Evolutionary conservation across 2,329 filamentous ascomycete species (phyloP).

Genomic region (Tolypocladium ophioglossoides): DNA sequence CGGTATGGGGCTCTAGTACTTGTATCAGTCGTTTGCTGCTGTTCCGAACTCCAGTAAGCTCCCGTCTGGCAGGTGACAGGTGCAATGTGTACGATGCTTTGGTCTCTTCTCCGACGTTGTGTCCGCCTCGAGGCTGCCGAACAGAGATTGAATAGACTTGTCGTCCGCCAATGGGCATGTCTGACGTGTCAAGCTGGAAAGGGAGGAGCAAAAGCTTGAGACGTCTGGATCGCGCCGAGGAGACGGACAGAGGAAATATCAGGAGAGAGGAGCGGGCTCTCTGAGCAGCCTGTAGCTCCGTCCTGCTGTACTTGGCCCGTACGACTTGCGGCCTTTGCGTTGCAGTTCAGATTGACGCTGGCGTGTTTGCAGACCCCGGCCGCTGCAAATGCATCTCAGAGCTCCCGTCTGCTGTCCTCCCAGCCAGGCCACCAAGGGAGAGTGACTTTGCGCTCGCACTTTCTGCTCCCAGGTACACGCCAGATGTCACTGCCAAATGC

Average conservation of each 20-base stretch:
- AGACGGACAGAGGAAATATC: background rate
- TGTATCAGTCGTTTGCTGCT: constrained; percentile 2
- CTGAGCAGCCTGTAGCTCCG: background rate
- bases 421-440: background rate
- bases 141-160: background rate
- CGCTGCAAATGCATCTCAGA: background rate
- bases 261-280: background rate
- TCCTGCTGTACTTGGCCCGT: constrained; percentile 2
- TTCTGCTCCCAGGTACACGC: background rate
- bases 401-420: constrained; percentile 2
- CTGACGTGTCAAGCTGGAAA: background rate
- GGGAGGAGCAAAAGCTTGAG: background rate
- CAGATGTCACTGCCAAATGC: constrained; percentile 1
- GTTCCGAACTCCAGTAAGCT: background rate
- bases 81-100: background rate
- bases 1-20: background rate
- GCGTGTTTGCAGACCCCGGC: background rate
- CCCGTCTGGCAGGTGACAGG: background rate
- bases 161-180: background rate
- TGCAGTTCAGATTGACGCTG: background rate
- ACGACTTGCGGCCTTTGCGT: constrained; percentile 2
- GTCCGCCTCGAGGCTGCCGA: background rate
- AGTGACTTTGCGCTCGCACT: background rate
- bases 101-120: background rate
- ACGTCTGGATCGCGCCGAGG: background rate